A percentile compares a stretch with the other conserved stretches of the same genome.
These are phyloP conservation scores for Mycena indigotica DNA, from an alignment of 768 basidiomycete genomes.

Conservation along the genomic window DNA sequence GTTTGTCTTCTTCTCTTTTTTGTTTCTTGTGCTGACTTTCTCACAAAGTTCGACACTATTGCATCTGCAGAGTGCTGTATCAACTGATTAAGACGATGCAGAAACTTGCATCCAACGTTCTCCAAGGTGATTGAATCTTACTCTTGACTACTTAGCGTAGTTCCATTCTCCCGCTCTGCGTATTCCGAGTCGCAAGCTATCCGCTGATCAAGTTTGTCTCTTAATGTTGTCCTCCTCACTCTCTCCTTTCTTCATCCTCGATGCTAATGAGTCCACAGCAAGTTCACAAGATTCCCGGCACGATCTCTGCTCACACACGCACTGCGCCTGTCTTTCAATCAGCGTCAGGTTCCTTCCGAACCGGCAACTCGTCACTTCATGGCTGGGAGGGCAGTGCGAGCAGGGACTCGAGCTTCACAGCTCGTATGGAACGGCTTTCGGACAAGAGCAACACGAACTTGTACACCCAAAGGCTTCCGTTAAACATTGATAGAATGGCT, in stretches of 20 bases:
- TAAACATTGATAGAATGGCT: constrained; percentile 69
- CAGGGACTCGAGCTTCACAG: constrained; percentile 60
- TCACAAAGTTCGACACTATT: constrained; percentile 70
- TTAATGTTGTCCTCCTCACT: background rate
- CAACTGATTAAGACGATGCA: constrained; percentile 62
- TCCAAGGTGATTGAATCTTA: constrained; percentile 86
- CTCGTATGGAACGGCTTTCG: constrained; percentile 75
- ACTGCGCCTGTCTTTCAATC: constrained; percentile 24
- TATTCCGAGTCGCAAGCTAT: too few relatives aligned
- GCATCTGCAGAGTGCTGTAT: constrained; percentile 79
- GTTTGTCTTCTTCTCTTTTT: constrained; percentile 15
- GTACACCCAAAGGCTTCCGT: constrained; percentile 72
- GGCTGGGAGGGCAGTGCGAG: constrained; percentile 22
- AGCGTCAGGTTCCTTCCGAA: constrained; percentile 10
- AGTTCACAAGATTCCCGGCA: constrained; percentile 82
- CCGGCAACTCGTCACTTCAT: constrained; percentile 8
- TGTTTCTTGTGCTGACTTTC: constrained; percentile 12
- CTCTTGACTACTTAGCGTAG: too few relatives aligned
- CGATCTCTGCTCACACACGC: constrained; percentile 53
- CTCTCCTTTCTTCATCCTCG: background rate
- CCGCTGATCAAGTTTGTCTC: too few relatives aligned
- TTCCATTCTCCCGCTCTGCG: too few relatives aligned
- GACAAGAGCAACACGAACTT: constrained; percentile 73
- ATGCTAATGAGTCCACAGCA: constrained; percentile 33
- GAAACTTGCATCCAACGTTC: constrained; percentile 84